Conservation (phyloP, 805 yeast species). For the Yarrowia sp. region DNA sequence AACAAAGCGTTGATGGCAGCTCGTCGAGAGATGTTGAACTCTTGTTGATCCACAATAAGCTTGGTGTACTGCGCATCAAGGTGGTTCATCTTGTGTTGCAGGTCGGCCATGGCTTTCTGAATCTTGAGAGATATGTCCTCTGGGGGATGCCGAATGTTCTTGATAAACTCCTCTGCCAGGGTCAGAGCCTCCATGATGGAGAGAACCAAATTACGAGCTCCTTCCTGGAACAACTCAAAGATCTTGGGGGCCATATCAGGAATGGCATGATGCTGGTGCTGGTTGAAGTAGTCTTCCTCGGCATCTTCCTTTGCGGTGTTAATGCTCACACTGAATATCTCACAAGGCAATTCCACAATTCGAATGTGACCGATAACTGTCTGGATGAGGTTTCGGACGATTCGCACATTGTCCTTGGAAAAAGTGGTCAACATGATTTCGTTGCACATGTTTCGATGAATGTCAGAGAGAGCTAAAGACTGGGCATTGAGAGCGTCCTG, state of each 20-base stretch:
- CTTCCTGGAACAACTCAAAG: conserved; percentile 11
- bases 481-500: conserved; percentile 39
- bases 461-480: conserved; percentile 41
- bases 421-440: conserved; percentile 42
- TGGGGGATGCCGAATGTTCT: conserved; percentile 11
- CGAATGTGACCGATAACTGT: conserved; percentile 42
- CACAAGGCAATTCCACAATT: conserved; percentile 38
- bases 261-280: background rate
- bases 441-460: conserved; percentile 45
- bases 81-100: conserved; percentile 12
- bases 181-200: background rate
- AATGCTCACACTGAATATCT: conserved; percentile 2
- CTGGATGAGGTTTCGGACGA: conserved; percentile 46
- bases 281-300: conserved; percentile 18
- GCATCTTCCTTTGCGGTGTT: background rate
- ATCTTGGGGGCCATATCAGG: conserved; percentile 17
- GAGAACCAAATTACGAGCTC: conserved; percentile 1
- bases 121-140: conserved; percentile 2
- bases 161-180: conserved; percentile 6
- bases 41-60: conserved; percentile 5
- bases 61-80: conserved; percentile 18
- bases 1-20: conserved; percentile 14
- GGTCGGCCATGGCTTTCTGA: background rate
- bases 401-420: conserved; percentile 37
- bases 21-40: conserved; percentile 4